Base-by-base conservation (phyloP, 2,329 filamentous ascomycete species). In the Emergomyces africanus region DNA sequence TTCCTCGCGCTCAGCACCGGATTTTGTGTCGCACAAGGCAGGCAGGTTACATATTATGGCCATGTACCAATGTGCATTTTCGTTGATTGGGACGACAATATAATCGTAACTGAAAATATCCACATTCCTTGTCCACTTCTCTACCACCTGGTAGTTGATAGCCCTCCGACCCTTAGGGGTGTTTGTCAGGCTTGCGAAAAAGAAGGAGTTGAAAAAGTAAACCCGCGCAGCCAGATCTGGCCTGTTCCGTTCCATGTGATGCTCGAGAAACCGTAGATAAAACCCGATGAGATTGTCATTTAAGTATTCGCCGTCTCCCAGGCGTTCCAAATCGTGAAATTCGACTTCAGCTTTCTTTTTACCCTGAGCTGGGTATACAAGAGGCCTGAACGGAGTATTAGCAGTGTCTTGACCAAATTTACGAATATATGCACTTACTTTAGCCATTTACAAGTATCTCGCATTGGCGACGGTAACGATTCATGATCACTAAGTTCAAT, bases 271-370 rank as follows among this genome's bases (percentile, higher is more conserved):
- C 35, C 87, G 84, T 59, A 96, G 78, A 68, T 95, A 96, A 69
- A 96, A 96, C 56, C 83, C 85, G 64, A 99, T 88, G 33, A 99
- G 76, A 67, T 90, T 96, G 74, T 99, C 94, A 69, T 99, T 99
- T 49, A 99, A 74, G 61, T 88, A 95, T 65, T 96, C 83, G 14
- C 85, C 88, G 63, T 95, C 88, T 61, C 95, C 86, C 2, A 99
- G 80, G 48, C 89, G 81, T 23, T 79, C 75, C 39, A 97, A 68
- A 63, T 78, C 76, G 30, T 72, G 68, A 23, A 69, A 70, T 46
- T 71, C 71, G 5, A 79, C 75, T 60, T 75, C 75, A 10, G 74
- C 75, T 60, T 73, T 76, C 61, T 74, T 77, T 65, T 76, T 77
- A 9, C 76, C 77, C n/a, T 64, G 65, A 44, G 67, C 70, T 1